Evolutionary conservation across 805 yeast genomes (phyloP).

Genomic region (Wickerhamomyces rabaulensis): DNA sequence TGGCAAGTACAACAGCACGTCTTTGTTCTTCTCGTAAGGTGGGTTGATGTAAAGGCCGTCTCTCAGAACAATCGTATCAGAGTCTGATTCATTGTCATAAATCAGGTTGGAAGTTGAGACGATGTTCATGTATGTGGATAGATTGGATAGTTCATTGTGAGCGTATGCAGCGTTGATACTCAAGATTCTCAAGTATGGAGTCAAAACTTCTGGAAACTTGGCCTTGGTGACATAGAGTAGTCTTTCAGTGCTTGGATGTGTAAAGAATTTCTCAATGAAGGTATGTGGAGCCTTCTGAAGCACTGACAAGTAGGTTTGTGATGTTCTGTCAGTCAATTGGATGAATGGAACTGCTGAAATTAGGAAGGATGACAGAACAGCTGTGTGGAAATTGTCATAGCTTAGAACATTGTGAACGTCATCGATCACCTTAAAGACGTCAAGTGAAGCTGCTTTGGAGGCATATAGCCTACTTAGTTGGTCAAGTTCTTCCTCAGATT

Average conservation of each 20-base stretch:
- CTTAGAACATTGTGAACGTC: slow-evolving; percentile 37
- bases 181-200: slow-evolving; percentile 56
- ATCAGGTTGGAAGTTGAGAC: slow-evolving; percentile 34
- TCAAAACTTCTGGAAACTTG: slow-evolving; percentile 64
- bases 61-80: slow-evolving; percentile 48
- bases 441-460: slow-evolving; percentile 30
- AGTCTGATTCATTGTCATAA: slow-evolving; percentile 41
- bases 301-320: slow-evolving; percentile 26
- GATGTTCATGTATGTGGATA: slow-evolving; percentile 58
- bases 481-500: slow-evolving; percentile 16
- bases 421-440: slow-evolving; percentile 42
- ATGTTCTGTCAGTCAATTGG: slow-evolving; percentile 35
- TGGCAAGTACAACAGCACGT: slow-evolving; percentile 40
- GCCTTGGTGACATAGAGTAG: slow-evolving; percentile 48
- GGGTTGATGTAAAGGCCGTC: slow-evolving; percentile 47
- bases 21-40: slow-evolving; percentile 46
- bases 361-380: slow-evolving; percentile 33
- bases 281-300: slow-evolving; percentile 28
- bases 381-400: slow-evolving; percentile 47
- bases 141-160: slow-evolving; percentile 48
- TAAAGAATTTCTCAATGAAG: slow-evolving; percentile 34
- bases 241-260: slow-evolving; percentile 28
- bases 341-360: slow-evolving; percentile 36
- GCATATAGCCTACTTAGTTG: slow-evolving; percentile 9
- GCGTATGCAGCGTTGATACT: slow-evolving; percentile 66